A percentile compares a stretch with the other conserved stretches of the same genome.
phyloP scores from a whole-genome alignment of 1,284 basidiomycete genomes.

The Coniferiporia weirii region DNA sequence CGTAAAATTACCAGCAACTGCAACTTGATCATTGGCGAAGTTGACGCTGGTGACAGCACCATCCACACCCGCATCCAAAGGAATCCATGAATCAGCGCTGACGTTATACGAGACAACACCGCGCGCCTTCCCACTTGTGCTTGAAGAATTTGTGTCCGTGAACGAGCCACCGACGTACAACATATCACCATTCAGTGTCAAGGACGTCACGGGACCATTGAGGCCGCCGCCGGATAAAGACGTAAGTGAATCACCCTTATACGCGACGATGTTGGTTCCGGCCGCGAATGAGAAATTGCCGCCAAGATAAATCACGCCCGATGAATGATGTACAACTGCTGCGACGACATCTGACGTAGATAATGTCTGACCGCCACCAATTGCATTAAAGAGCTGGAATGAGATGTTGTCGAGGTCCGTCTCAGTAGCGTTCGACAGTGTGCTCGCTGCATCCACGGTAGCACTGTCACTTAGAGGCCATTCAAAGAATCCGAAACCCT shows the following conservation, averaged over 20 bases:
- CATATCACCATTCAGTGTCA: constrained; percentile 52
- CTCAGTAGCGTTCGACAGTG: constrained; percentile 66
- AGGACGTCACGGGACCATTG: constrained; percentile 69
- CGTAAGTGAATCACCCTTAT: constrained; percentile 54
- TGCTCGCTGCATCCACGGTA: constrained; percentile 49
- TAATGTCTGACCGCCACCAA: constrained; percentile 41
- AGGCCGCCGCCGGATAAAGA: constrained; percentile 60
- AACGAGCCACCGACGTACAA: constrained; percentile 88
- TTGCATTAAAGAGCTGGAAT: constrained; percentile 49
- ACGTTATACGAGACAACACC: constrained; percentile 79
- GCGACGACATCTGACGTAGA: constrained; percentile 39
- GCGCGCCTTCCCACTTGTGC: constrained; percentile 48
- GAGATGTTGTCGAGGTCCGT: constrained; percentile 66
- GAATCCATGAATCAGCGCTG: constrained; percentile 58
- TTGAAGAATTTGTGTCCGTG: constrained; percentile 55
- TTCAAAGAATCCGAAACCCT: constrained; percentile 73
- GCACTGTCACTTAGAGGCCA: constrained; percentile 54
- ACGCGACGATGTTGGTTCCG: constrained; percentile 70
- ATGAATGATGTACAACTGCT: constrained; percentile 59
- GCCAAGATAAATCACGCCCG: constrained; percentile 66
- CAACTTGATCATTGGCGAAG: constrained; percentile 46
- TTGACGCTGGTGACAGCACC: constrained; percentile 65
- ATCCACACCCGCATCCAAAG: constrained; percentile 73
- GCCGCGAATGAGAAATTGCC: constrained; percentile 70
- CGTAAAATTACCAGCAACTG: constrained; percentile 77